Conservation (phyloP, 192 early-diverging fungal species). For the Pecoramyces ruminantium region DNA sequence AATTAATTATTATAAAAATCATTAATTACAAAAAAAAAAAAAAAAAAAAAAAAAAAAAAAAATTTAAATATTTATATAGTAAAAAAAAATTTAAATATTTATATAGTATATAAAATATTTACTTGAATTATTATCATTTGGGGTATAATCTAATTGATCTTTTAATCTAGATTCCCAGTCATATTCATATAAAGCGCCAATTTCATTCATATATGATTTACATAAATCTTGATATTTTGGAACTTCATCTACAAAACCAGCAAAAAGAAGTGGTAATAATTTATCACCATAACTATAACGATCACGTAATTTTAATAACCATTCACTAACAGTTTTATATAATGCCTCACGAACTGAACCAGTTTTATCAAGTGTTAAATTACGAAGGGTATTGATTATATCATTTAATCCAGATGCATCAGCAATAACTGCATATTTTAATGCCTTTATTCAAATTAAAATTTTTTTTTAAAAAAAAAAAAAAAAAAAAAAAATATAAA, state of each 20-base stretch:
- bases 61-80: conserved; percentile 3
- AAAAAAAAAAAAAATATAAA: too few relatives aligned
- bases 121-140: not conserved
- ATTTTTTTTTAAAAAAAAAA: too few relatives aligned
- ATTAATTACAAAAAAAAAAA: not conserved
- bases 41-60: not conserved
- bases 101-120: not conserved
- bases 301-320: conserved; percentile 23
- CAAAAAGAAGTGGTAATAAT: conserved; percentile 22
- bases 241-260: conserved; percentile 27
- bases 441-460: too few relatives aligned
- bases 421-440: conserved; percentile 14
- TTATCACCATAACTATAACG: conserved; percentile 27
- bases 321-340: conserved; percentile 15
- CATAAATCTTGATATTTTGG: conserved; percentile 6
- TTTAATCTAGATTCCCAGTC: conserved; percentile 34
- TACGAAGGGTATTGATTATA: conserved; percentile 12
- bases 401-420: conserved; percentile 25
- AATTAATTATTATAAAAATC: not conserved
- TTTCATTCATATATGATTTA: conserved; percentile 11
- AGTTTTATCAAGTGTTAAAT: conserved; percentile 22
- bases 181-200: conserved; percentile 26
- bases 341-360: conserved; percentile 22
- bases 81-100: not conserved
- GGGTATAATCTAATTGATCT: conserved; percentile 31